Percentiles rank a stretch among this genome's conserved stretches.
Conservation (phyloP, 352 stramenopile genomes). For the Elongisporangium prolatum region DNA sequence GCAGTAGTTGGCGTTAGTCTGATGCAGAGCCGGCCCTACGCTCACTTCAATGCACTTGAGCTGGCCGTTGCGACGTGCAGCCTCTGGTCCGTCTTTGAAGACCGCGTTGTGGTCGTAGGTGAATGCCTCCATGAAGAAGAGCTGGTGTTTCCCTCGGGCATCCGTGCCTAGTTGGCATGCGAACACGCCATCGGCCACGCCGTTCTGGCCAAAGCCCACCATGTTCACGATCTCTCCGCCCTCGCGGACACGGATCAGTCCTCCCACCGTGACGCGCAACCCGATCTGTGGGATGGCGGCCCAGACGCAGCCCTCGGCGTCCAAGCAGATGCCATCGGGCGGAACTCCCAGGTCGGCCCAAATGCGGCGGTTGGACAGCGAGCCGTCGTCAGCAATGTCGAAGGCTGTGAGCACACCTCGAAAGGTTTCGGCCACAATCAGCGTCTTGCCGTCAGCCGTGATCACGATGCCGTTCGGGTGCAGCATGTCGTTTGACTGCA, state of each 20-base stretch:
- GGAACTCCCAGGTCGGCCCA: conserved; percentile 47
- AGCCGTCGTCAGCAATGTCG: conserved; percentile 35
- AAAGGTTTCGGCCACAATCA: conserved; percentile 60
- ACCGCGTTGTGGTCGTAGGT: conserved; percentile 29
- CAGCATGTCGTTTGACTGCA: conserved; percentile 49
- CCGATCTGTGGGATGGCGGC: conserved; percentile 43
- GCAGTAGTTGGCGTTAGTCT: conserved; percentile 42
- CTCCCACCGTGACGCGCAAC: conserved; percentile 24
- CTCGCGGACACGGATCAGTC: conserved; percentile 42
- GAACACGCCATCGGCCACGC: conserved; percentile 41
- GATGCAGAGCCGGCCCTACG: conserved; percentile 40
- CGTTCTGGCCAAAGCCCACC: conserved; percentile 48
- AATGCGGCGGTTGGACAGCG: conserved; percentile 39
- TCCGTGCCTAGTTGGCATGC: conserved; percentile 54
- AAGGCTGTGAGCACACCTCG: conserved; percentile 40
- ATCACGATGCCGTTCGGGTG: conserved; percentile 59
- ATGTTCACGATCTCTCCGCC: conserved; percentile 49
- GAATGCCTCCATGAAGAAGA: conserved; percentile 51
- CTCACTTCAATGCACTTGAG: conserved; percentile 40
- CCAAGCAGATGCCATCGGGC: conserved; percentile 50
- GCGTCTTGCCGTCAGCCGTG: conserved; percentile 56
- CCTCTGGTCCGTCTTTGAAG: conserved; percentile 18
- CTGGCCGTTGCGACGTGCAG: conserved; percentile 11
- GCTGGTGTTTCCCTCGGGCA: conserved; percentile 24
- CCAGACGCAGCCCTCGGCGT: conserved; percentile 68